phyloP scores from a whole-genome alignment of 1,284 basidiomycete genomes.

The Coniferiporia weirii region DNA sequence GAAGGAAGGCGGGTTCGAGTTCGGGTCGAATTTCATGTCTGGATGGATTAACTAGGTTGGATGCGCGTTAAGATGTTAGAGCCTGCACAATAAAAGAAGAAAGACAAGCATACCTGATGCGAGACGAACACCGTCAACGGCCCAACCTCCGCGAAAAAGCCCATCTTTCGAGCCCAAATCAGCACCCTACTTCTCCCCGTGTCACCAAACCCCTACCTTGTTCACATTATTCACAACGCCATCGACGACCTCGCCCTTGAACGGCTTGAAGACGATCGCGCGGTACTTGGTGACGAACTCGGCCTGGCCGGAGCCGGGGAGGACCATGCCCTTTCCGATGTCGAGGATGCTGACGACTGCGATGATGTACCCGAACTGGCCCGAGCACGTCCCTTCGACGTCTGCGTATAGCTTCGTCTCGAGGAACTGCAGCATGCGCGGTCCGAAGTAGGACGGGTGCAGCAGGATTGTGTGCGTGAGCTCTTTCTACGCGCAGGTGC shows the following conservation, averaged over 20 bases:
- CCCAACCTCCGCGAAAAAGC: conserved; percentile 95
- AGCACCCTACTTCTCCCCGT: background rate
- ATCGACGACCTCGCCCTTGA: conserved; percentile 98
- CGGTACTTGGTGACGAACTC: conserved; percentile 89
- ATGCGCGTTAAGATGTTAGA: conserved; percentile 17
- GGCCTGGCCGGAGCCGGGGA: conserved; percentile 89
- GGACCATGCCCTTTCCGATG: conserved; percentile 87
- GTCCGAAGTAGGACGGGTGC: conserved; percentile 97
- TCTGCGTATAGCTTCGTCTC: conserved; percentile 92
- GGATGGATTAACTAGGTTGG: conserved; percentile 77
- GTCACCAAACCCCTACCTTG: conserved; percentile 56
- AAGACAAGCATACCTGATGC: conserved; percentile 70
- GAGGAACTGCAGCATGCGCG: conserved; percentile 90
- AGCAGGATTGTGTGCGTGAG: conserved; percentile 93
- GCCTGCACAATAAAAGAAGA: conserved; percentile 15
- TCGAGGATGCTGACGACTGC: conserved; percentile 88
- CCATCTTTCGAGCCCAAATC: conserved; percentile 65
- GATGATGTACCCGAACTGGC: conserved; percentile 96
- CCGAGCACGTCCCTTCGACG: conserved; percentile 96
- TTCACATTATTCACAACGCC: conserved; percentile 94
- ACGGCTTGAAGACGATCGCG: conserved; percentile 95
- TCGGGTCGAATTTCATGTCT: conserved; percentile 90
- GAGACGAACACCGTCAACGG: conserved; percentile 91
- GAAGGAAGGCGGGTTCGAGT: conserved; percentile 88
- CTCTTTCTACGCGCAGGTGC: conserved; percentile 62